Base-by-base conservation (phyloP, 352 stramenopile species). In the Globisporangium uncinulatum region DNA sequence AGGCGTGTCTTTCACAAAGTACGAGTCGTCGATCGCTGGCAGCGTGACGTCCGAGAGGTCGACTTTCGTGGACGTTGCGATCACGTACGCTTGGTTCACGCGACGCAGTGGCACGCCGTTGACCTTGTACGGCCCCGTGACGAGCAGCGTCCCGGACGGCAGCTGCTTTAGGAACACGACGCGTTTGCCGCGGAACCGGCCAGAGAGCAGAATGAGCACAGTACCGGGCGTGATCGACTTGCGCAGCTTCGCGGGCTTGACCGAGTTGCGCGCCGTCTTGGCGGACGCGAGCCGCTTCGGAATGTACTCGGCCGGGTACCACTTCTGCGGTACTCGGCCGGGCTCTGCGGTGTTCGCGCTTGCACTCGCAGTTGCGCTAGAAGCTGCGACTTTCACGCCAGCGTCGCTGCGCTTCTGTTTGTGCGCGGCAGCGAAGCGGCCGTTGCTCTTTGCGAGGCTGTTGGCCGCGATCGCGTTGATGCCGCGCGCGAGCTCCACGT, bases 71-170 rank as follows among this genome's bases (percentile, higher is more conserved):
- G 89, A 98, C 51, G 97, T 99, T 57, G 93, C 97, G 71, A 99
- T 99, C 44, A 99, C 97, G 74, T 99, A 99, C 44, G 94, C 82
- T 85, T 99, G 96, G 84, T 99, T 99, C 51, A 99, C 95, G 62
- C 97, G 95, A 67, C 97, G 90, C 54, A 99, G 75, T 21, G 97
- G 97, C 29, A 99, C 97, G 65, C 97, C 97, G 86, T 99, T 99
- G 51, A 99, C 87, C 84, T 98, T 97, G 92, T 98, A 99, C 31
- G 97, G 97, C 69, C 97, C 89, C 48, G 95, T 97, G 21, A 99
- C 96, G 19, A 99, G 83, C 29, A 99, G 77, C 56, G 98, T 80
- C 59, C 97, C 97, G 41, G 96, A 99, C 59, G 92, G 85, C 32
- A 99, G 82, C 64, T 97, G 83, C 73, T 99, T 99, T 20, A 99